Percentiles rank a stretch among this genome's conserved stretches.
These are phyloP conservation scores for Grosmannia clavigera DNA, from an alignment of 2,329 filamentous ascomycete species.

Conservation along the genomic window DNA sequence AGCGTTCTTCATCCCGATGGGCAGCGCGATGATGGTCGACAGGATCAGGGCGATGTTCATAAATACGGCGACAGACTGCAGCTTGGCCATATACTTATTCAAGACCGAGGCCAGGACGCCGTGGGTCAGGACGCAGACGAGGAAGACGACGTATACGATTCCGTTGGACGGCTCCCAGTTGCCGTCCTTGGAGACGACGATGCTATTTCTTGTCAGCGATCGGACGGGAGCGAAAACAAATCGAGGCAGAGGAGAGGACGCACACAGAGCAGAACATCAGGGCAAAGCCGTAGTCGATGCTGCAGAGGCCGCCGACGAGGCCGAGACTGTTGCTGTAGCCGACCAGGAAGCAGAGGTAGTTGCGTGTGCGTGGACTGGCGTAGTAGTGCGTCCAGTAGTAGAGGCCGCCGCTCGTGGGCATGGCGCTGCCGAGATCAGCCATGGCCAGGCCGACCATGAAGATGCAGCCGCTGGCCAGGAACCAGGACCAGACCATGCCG, in stretches of 20 bases:
- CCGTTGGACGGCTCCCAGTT: conserved; percentile 43
- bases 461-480: conserved; percentile 43
- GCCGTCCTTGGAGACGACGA: conserved; percentile 43
- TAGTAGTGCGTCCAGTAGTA: conserved; percentile 51
- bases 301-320: conserved; percentile 47
- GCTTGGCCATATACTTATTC: conserved; percentile 43
- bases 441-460: conserved; percentile 48
- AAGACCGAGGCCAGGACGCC: conserved; percentile 39
- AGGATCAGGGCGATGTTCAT: conserved; percentile 43
- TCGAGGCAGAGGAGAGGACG: conserved; percentile 2
- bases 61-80: conserved; percentile 43
- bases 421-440: conserved; percentile 38
- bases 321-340: conserved; percentile 51
- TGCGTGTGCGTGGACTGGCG: conserved; percentile 38
- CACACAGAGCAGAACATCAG: conserved; percentile 45
- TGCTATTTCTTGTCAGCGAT: conserved; percentile 14
- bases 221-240: not conserved
- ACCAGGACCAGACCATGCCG: conserved; percentile 52
- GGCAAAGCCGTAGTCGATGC: conserved; percentile 44
- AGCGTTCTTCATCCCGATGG: conserved; percentile 29
- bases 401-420: conserved; percentile 47
- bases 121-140: conserved; percentile 39
- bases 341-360: conserved; percentile 46
- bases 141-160: conserved; percentile 44
- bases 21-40: conserved; percentile 44